phyloP scores from a whole-genome alignment of 306 rosid species.

The Rosa multiflora region DNA sequence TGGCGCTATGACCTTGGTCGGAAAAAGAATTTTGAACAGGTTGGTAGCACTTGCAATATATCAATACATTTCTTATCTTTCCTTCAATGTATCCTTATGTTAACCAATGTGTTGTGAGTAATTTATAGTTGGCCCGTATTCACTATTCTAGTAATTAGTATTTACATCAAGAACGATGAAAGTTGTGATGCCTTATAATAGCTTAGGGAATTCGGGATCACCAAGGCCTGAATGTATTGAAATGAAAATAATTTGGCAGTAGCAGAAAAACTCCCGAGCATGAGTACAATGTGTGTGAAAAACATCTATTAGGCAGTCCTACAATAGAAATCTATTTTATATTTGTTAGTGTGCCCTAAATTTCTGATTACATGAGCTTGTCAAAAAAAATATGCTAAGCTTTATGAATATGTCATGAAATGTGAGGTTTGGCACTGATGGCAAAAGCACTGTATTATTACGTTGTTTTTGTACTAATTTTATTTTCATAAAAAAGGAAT shows the following conservation, averaged over 20 bases:
- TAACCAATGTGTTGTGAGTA: not conserved
- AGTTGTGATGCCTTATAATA: not conserved
- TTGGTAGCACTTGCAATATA: conserved; percentile 22
- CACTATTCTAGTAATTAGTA: not conserved
- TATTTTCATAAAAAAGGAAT: not conserved
- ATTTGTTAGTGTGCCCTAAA: not conserved
- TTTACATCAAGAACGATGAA: not conserved
- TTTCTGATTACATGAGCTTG: not conserved
- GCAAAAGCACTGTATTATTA: not conserved
- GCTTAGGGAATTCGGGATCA: not conserved
- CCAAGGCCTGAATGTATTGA: not conserved
- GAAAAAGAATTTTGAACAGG: conserved; percentile 96
- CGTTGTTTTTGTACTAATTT: not conserved
- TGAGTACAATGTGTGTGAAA: not conserved
- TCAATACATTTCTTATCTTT: not conserved
- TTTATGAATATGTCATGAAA: not conserved
- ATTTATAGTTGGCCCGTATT: conserved; percentile 7
- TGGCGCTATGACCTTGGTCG: conserved; percentile 99
- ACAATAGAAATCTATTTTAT: not conserved
- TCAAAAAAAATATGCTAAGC: not conserved
- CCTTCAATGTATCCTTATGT: not conserved
- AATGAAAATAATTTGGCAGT: not conserved
- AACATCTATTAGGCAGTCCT: not conserved
- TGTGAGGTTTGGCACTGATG: not conserved
- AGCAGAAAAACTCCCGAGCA: not conserved